phyloP scores from a whole-genome alignment of 345 rosid genomes.

The Erodium maritimum region DNA sequence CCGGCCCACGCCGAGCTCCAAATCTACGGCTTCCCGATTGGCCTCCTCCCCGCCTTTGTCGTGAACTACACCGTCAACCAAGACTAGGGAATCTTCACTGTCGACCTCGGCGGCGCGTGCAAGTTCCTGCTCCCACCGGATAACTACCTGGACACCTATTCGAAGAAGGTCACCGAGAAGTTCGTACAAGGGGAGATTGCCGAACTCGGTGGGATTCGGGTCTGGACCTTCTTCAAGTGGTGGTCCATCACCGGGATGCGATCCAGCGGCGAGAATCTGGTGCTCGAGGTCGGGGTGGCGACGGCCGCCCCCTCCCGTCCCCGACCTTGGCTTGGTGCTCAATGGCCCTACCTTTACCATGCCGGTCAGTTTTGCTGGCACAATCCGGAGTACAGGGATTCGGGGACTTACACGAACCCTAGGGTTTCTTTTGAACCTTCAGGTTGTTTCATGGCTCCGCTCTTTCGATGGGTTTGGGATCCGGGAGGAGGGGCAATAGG shows the following conservation, averaged over 20 bases:
- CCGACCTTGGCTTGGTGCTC: too few relatives aligned
- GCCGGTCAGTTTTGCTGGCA: too few relatives aligned
- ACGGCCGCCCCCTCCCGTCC: too few relatives aligned
- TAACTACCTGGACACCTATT: conserved; percentile 82
- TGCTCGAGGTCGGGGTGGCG: conserved; percentile 61
- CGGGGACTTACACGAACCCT: too few relatives aligned
- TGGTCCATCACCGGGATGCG: conserved; percentile 85
- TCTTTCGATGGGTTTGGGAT: too few relatives aligned
- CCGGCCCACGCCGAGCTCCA: conserved; percentile 63
- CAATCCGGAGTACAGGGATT: too few relatives aligned
- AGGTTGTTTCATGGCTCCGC: too few relatives aligned
- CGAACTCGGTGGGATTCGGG: conserved; percentile 66
- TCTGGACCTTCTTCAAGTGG: conserved; percentile 67
- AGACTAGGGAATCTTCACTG: conserved; percentile 59
- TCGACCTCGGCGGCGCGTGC: conserved; percentile 56
- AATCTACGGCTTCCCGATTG: conserved; percentile 69
- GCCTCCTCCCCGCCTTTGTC: conserved; percentile 63
- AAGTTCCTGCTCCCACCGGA: conserved; percentile 78
- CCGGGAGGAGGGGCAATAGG: too few relatives aligned
- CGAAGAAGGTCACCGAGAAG: conserved; percentile 50
- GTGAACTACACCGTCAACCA: conserved; percentile 40
- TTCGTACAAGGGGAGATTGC: conserved; percentile 57
- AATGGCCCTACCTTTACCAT: too few relatives aligned
- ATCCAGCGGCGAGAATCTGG: conserved; percentile 61
- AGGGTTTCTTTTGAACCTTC: too few relatives aligned